Evolutionary conservation across 2,329 filamentous ascomycete species (phyloP), one percentile per base, ranked within the genome.

Genomic region (Teratosphaeria viscida): DNA sequence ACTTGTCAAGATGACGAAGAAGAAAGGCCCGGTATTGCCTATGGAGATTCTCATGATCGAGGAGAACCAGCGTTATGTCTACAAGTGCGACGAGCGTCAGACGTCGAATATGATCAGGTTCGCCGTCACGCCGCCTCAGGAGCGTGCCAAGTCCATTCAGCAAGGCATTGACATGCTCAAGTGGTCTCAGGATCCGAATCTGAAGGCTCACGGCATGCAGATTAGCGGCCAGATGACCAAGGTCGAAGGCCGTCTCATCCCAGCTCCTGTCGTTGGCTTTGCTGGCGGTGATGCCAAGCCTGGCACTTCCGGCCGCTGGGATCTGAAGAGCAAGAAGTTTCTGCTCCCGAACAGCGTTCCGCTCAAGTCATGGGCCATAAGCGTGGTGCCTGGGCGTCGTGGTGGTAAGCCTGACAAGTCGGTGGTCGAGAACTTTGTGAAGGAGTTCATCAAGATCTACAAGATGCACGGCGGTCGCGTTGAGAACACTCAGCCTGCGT

Each of bases 61-160:
- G 52, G 70, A 74, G 3, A 81, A 84, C 39, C 81, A 85, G 70
- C 79, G 81, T 2, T 85, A 83, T 66, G 76, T 75, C 2, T 80
- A 74, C 70, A 86, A 86, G 72, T 71, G 85, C 54, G 79, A 79
- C 56, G 82, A 85, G 58, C 68, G 70, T 0, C 80, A 95, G 75
- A 96, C 92, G 0, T 77, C 86, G 0, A 76, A 81, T 5, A 99
- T 99, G 94, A 96, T 99, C 77, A 92, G 88, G 73, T 90, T 92
- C 67, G 92, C 92, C 0, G 92, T 96, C 4, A 90, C 88, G 5
- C 82, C 86, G 1, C 94, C 94, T 0, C 71, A 72, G 0, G 72
- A 85, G 34, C 88, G 94, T n/a, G 82, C 84, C 64, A 66, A 71
- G 0, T 83, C 88, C 23, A 91, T 97, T 65, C 76, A 85, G 55